Conservation (phyloP, 768 basidiomycete genomes). For the Termitomyces sp. region DNA sequence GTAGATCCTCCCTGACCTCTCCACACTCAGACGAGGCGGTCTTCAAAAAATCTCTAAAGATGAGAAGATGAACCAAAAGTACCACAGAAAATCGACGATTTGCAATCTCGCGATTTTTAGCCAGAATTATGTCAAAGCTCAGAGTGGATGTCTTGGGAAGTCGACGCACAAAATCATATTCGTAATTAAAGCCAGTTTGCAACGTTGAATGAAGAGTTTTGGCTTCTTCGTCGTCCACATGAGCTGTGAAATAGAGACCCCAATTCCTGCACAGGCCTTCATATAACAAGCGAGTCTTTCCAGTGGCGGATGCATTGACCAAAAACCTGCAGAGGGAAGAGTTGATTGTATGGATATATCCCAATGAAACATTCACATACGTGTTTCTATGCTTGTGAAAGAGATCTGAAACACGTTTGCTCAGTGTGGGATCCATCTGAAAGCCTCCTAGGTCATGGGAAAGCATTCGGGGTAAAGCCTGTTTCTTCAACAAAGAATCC, state of each 20-base stretch:
- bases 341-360: not conserved
- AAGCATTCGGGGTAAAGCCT: not conserved
- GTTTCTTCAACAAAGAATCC: not conserved
- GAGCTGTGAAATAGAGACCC: conserved; percentile 3
- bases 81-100: not conserved
- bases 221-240: not conserved
- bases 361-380: not conserved
- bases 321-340: not conserved
- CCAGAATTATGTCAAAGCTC: not conserved
- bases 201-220: not conserved
- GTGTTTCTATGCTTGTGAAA: not conserved
- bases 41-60: not conserved
- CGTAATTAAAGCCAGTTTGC: not conserved
- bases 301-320: not conserved
- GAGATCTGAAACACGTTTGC: not conserved
- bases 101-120: not conserved
- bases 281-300: too few relatives aligned
- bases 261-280: conserved; percentile 9
- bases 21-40: not conserved
- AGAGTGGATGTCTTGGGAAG: not conserved
- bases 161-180: not conserved
- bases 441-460: not conserved
- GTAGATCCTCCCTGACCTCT: not conserved
- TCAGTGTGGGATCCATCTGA: not conserved
- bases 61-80: not conserved